Evolutionary conservation across 2,329 filamentous ascomycete genomes (phyloP), one percentile per base, ranked within the genome.

Genomic region (Ceratocystis albifundus): DNA sequence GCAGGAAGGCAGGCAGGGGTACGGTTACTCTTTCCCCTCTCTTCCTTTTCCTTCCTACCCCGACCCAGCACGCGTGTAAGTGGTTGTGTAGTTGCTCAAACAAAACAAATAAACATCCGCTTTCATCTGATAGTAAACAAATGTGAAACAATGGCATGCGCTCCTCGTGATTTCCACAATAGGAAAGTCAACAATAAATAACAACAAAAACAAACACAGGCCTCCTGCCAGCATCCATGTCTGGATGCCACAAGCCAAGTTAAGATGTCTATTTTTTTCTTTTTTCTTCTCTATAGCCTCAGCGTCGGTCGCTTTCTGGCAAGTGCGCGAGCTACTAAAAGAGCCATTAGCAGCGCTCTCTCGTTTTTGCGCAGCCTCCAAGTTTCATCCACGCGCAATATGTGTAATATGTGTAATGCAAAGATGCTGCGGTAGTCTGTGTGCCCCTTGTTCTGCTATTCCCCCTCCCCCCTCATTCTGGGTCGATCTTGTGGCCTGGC

Each of bases 101-200:
- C 61, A 63, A 63, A 63, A 63, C 61, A 66, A 66, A 66, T 66
- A 66, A 66, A 66, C 48, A 66, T 36, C 65, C 57, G 59, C 28
- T 62, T 66, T 66, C 65, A 66, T 66, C 65, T 66, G 57, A 66
- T 62, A 62, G 65, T 66, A 62, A 66, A 66, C 59, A 66, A 50
- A 61, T 8, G 17, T 63, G 61, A 48, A 63, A 48, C 15, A 41
- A 63, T 48, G 41, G 45, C 61, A 46, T 63, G 28, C 36, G 22
- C 32, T 63, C 17, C 44, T 48, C 20, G 3, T 30, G 17, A 20
- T 48, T n/a, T 63, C 41, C 41, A 6, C 48, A 20, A n/a, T 25
- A 30, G 55, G 55, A 59, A 59, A 59, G 55, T 59, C 10, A 59
- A 59, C 55, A 59, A 55, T 28, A 55, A 55, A 30, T 17, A 59